phyloP scores from a whole-genome alignment of 2,329 filamentous ascomycete species.

The Coccinonectria pachysandricola region DNA sequence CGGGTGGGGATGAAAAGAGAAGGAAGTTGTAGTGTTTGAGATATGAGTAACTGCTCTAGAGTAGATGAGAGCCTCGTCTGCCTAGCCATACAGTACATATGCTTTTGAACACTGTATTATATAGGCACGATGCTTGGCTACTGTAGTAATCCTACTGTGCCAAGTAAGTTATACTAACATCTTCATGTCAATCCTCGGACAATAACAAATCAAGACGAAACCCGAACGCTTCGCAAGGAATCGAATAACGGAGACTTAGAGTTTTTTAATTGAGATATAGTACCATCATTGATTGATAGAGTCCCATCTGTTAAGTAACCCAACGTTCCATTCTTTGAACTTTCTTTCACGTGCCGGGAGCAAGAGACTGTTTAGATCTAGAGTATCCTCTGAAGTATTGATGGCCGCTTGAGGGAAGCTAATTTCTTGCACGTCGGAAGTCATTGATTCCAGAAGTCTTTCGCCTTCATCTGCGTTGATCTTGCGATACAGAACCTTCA shows the following conservation, averaged over 20 bases:
- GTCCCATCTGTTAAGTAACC: conserved; percentile 41
- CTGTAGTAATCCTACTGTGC: too few species aligned
- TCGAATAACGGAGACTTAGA: too few species aligned
- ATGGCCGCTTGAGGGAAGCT: conserved; percentile 43
- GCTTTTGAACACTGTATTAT: not conserved
- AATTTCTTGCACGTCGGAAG: conserved; percentile 49
- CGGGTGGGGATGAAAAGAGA: too few species aligned
- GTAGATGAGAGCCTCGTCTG: too few species aligned
- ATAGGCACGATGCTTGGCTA: too few species aligned
- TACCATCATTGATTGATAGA: conserved; percentile 1
- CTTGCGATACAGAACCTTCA: conserved; percentile 43
- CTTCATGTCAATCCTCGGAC: not conserved
- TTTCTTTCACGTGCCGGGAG: conserved; percentile 45
- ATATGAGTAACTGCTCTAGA: too few species aligned
- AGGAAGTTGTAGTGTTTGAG: too few species aligned
- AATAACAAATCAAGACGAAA: not conserved
- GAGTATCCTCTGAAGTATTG: conserved; percentile 27
- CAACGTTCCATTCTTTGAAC: conserved; percentile 60
- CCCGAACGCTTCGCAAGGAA: too few species aligned
- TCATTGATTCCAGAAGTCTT: conserved; percentile 38
- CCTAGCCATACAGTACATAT: not conserved
- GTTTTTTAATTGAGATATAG: too few species aligned
- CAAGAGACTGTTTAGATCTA: conserved; percentile 38
- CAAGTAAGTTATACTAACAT: too few species aligned
- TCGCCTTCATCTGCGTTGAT: conserved; percentile 35